Evolutionary conservation across 176 grass and related monocot genomes (phyloP).

Genomic region (Eleusine indica): DNA sequence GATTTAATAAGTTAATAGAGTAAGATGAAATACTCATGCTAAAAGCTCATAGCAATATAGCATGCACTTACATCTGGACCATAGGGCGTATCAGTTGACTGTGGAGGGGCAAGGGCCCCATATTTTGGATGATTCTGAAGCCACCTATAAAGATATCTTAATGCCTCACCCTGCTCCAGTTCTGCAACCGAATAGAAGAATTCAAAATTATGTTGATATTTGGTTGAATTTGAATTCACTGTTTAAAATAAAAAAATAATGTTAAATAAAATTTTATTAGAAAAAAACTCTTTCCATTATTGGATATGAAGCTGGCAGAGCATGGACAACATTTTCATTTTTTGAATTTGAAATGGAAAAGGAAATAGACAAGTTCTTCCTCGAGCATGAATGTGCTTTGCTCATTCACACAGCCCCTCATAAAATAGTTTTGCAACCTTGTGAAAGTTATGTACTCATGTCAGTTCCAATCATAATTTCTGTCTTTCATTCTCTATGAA

Average conservation of each 20-base stretch:
- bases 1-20: constrained; percentile 21
- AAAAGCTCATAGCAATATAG: background rate
- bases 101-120: constrained; percentile 63
- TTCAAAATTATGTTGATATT: constrained; percentile 5
- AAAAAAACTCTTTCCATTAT: constrained; percentile 18
- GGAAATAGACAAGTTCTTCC: background rate
- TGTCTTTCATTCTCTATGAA: constrained; percentile 11
- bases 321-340: constrained; percentile 1
- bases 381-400: constrained; percentile 16
- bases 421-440: constrained; percentile 12
- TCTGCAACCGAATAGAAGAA: constrained; percentile 63
- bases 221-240: constrained; percentile 20
- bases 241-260: constrained; percentile 18
- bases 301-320: constrained; percentile 22
- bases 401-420: background rate
- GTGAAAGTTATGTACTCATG: background rate
- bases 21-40: background rate
- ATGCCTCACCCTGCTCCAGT: constrained; percentile 92
- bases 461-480: constrained; percentile 30
- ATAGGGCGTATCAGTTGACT: constrained; percentile 73
- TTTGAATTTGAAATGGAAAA: constrained; percentile 16
- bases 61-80: constrained; percentile 81
- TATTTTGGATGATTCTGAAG: constrained; percentile 99
- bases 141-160: constrained; percentile 88
- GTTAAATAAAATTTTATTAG: constrained; percentile 25